These are phyloP conservation scores for Curvularia verruculosa DNA, from an alignment of 2,329 filamentous ascomycete species.

Conservation along the genomic window DNA sequence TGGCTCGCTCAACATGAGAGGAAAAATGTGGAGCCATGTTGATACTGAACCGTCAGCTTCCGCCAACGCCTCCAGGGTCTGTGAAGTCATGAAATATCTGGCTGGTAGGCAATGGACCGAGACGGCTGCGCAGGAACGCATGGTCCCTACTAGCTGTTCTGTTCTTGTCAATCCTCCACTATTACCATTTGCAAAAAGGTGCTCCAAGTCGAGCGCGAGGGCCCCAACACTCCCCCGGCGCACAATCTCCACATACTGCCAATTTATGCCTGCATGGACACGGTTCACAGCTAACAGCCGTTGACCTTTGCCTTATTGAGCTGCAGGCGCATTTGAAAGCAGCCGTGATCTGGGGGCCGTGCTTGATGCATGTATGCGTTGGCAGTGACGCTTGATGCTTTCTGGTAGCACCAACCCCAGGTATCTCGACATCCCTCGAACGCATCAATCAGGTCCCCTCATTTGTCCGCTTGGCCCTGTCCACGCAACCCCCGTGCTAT, in stretches of 20 bases:
- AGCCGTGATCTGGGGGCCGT: conserved; percentile 45
- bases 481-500: conserved; percentile 42
- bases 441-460: conserved; percentile 43
- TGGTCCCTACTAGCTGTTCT: conserved; percentile 25
- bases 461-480: conserved; percentile 27
- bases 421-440: conserved; percentile 43
- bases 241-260: conserved; percentile 38
- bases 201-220: conserved; percentile 21
- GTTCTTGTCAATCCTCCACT: conserved; percentile 31
- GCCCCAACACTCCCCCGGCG: conserved; percentile 12
- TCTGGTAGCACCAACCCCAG: conserved; percentile 47
- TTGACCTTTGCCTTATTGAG: conserved; percentile 46
- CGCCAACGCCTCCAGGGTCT: conserved; percentile 11
- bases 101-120: conserved; percentile 7
- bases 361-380: conserved; percentile 45
- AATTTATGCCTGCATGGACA: conserved; percentile 42
- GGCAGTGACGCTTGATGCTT: conserved; percentile 28
- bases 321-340: conserved; percentile 33
- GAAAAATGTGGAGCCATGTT: conserved; percentile 12
- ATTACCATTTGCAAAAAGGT: conserved; percentile 23
- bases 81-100: conserved; percentile 12
- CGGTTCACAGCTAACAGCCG: conserved; percentile 45
- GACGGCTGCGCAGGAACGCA: conserved; percentile 28
- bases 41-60: conserved; percentile 17
- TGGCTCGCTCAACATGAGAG: conserved; percentile 1